Conservation (phyloP, 2,329 filamentous ascomycete genomes). For the Colletotrichum plurivorum region DNA sequence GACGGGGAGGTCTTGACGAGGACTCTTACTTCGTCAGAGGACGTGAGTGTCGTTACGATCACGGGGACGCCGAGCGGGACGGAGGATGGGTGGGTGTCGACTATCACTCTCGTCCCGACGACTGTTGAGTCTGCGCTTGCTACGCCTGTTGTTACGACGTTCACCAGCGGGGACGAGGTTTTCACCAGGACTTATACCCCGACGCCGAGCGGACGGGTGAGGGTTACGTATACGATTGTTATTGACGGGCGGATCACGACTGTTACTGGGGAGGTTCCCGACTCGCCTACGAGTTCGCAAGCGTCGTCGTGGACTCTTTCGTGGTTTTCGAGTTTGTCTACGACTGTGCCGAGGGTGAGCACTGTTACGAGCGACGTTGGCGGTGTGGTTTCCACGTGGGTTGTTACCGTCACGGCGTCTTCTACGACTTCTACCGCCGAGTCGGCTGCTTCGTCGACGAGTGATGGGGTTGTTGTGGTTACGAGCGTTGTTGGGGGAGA, state of each 20-base stretch:
- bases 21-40: not conserved
- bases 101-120: not conserved
- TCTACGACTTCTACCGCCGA: not conserved
- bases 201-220: not conserved
- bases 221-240: not conserved
- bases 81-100: not conserved
- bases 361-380: slow-evolving; percentile 3
- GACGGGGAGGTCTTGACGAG: not conserved
- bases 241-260: not conserved
- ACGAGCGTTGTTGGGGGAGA: not conserved
- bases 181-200: not conserved
- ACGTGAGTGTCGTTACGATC: not conserved
- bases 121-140: not conserved
- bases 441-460: not conserved
- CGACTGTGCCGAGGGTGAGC: not conserved
- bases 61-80: not conserved
- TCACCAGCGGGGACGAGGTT: not conserved
- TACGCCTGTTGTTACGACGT: not conserved
- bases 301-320: not conserved
- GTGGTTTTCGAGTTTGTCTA: not conserved
- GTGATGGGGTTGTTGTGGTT: not conserved
- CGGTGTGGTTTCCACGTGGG: slow-evolving; percentile 13
- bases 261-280: slow-evolving; percentile 1
- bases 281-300: not conserved
- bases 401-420: not conserved